Evolutionary conservation across 1,139 yeast genomes (phyloP).

Genomic region (Geotrichum siamense): DNA sequence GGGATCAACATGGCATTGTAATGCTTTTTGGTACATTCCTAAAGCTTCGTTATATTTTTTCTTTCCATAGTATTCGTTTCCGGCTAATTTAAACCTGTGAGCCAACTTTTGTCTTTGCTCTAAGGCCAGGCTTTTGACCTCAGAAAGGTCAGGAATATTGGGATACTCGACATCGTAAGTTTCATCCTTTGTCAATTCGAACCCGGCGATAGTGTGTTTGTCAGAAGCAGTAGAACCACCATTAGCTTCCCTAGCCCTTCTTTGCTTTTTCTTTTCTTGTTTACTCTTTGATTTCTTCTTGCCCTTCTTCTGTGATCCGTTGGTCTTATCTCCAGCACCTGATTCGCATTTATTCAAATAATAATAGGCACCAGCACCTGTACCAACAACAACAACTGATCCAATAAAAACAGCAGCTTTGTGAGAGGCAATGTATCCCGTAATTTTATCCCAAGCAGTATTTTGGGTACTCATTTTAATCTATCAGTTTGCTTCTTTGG

Average conservation of each 20-base stretch:
- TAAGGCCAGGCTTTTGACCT: slow-evolving; percentile 42
- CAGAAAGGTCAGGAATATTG: slow-evolving; percentile 33
- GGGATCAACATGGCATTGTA: slow-evolving; percentile 67
- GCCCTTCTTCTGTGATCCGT: slow-evolving; percentile 14
- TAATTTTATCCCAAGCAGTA: slow-evolving; percentile 18
- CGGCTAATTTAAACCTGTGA: slow-evolving; percentile 75
- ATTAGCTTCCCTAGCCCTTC: slow-evolving; percentile 18
- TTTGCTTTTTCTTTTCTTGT: slow-evolving; percentile 26
- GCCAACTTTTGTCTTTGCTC: slow-evolving; percentile 65
- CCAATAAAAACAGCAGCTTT: slow-evolving; percentile 31
- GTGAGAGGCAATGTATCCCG: slow-evolving; percentile 25
- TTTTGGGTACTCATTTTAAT: slow-evolving; percentile 15
- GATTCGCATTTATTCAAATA: slow-evolving; percentile 5
- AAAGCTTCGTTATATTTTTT: slow-evolving; percentile 60
- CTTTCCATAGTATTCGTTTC: slow-evolving; percentile 69
- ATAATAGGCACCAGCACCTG: slow-evolving; percentile 32
- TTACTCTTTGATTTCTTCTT: slow-evolving; percentile 29
- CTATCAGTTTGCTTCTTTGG: too few species aligned
- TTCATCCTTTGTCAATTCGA: slow-evolving; percentile 25
- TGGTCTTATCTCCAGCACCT: slow-evolving; percentile 9
- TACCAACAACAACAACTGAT: slow-evolving; percentile 31
- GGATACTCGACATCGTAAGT: slow-evolving; percentile 30
- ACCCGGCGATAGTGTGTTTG: slow-evolving; percentile 20
- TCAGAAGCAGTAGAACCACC: slow-evolving; percentile 2
- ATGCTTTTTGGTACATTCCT: slow-evolving; percentile 68